Base-by-base conservation (phyloP, 208 protist species). In the Phytomonas francai region DNA sequence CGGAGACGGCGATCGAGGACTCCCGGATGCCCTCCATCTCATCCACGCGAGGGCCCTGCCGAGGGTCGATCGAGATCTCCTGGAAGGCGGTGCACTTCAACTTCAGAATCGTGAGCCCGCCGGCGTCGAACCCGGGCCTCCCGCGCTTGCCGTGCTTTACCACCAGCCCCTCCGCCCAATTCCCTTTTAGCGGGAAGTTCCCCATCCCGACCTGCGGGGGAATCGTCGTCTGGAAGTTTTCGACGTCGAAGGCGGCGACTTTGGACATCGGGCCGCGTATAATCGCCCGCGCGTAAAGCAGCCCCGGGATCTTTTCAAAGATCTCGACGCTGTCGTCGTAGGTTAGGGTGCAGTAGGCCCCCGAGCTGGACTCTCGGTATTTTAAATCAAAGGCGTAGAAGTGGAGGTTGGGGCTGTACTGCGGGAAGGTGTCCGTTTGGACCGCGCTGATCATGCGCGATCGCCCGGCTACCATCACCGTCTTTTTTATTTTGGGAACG, bases 331-430 rank as follows among this genome's bases (percentile, higher is more conserved):
- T 82, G 33, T 87, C 78, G 77, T 94, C 89, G 73, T 84, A 92
- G 2, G 76, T 87, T 32, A 94, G 78, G 29, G 79, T 84, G 30
- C 36, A 36, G 66, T 84, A 85, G 2, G 73, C 77, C 8, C 67
- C 54, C 2, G 74, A 67, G 22, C 67, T 60, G n/a, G 67, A 65
- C 6, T 62, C 67, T 51, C 81, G 80, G 74, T 90, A 88, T 71
- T 95, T 92, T 65, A 95, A 81, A 74, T 95, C 89, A 61, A 92
- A 95, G 42, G 89, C 89, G 67, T 92, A 93, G 68, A 95, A 95
- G 62, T 90, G 86, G 25, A 95, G 81, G 69, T 90, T 68, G 27
- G 89, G 89, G 77, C 81, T 83, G 73, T 95, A 95, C 72, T 95
- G 89, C n/a, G 89, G 89, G 67, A 93, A 92, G 29, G 80, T 68